Base-by-base conservation (phyloP, 2,329 filamentous ascomycete genomes). In the Fusarium clavum region DNA sequence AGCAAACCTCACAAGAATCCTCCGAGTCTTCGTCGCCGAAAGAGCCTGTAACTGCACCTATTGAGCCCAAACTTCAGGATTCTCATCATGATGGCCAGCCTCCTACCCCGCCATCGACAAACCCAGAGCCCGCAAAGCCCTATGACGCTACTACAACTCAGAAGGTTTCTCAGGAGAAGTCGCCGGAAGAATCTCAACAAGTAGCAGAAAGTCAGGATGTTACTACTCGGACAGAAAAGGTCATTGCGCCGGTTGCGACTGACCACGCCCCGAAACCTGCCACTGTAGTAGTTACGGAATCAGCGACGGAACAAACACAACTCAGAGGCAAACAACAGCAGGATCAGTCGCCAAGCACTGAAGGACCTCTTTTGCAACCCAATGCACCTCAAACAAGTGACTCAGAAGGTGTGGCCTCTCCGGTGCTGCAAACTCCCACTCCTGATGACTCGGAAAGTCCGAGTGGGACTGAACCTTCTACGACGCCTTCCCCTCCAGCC, bases 71-170 rank as follows among this genome's bases (percentile, higher is more conserved):
- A 54, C 52, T 52, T 30, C 61, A 61, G 29, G 62, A 51, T 58
- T 59, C 67, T 51, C 57, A 18, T 56, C 47, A 51, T 58, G 61
- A 57, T 49, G 69, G 57, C 59, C 71, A 70, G 48, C 63, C 69
- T 51, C 43, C 65, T 61, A 73, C 73, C 73, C 73, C 71, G 54
- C 73, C 67, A 73, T 56, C 67, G 41, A 63, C 64, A 34, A 61
- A 64, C 32, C 62, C 61, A 64, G 67, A 73, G 38, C 55, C 64
- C 47, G 22, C 64, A 51, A 62, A 69, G 43, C 44, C 58, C 48
- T 60, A 73, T 25, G 48, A 57, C 27, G 49, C 43, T 56, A 34
- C 43, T 24, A 12, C 38, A 30, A 59, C 32, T 53, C 43, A 64
- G 25, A 22, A 54, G 51, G 13, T 40, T 18, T 25, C 60, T 16